phyloP scores from a whole-genome alignment of 164 flowering plant genomes.

The Vitis rotundifolia region DNA sequence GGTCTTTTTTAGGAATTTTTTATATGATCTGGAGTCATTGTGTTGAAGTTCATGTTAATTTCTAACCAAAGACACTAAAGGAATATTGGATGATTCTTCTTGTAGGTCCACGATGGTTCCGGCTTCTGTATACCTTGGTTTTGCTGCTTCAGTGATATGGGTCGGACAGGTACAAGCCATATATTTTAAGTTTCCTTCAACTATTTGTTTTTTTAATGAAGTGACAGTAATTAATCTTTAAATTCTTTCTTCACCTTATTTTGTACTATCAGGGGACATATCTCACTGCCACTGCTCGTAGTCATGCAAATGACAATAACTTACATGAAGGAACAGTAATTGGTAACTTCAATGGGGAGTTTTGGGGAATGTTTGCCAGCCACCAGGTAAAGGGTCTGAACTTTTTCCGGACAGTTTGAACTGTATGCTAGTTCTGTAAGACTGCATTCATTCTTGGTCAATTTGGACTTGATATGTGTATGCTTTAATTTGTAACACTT shows the following conservation, averaged over 20 bases:
- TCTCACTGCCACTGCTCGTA: constrained; percentile 80
- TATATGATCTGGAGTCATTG: too few relatives aligned
- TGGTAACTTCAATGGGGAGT: constrained; percentile 91
- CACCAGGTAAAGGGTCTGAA: constrained; percentile 61
- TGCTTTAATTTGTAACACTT: not conserved
- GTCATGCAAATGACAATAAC: constrained; percentile 62
- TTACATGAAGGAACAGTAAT: constrained; percentile 83
- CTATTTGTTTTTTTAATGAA: not conserved
- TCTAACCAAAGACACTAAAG: too few relatives aligned
- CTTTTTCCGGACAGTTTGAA: not conserved
- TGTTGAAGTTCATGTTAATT: too few relatives aligned
- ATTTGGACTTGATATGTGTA: not conserved
- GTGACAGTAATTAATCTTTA: not conserved
- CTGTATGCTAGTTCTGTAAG: not conserved
- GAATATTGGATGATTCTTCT: not conserved
- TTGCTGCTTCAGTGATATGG: constrained; percentile 94
- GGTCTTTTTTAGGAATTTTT: too few relatives aligned
- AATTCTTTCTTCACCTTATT: not conserved
- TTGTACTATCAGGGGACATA: constrained; percentile 75
- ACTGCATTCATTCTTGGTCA: not conserved
- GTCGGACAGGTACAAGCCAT: constrained; percentile 73
- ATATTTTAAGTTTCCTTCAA: not conserved
- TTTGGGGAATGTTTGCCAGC: constrained; percentile 87
- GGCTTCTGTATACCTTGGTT: constrained; percentile 88
- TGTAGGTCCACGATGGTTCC: constrained; percentile 93